Percentiles rank a stretch among this genome's conserved stretches.
Conservation (phyloP, 169 alveolate genomes). For the Plasmodium vinckei region DNA sequence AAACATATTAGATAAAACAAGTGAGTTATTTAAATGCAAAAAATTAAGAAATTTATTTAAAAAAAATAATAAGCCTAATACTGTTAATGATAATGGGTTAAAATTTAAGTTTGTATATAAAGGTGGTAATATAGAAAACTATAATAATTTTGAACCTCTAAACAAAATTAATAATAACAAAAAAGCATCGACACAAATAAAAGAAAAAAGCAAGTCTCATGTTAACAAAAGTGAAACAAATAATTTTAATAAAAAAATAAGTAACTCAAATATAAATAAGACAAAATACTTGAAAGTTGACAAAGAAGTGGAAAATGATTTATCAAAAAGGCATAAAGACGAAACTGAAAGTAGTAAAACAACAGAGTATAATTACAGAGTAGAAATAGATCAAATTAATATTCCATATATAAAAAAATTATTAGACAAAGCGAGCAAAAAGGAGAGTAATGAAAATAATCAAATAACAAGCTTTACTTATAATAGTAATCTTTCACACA, state of each 20-base stretch:
- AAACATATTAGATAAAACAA: conserved; percentile 2
- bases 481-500: background rate
- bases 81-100: too few relatives aligned
- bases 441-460: background rate
- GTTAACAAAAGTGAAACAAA: background rate
- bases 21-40: background rate
- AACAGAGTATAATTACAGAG: background rate
- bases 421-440: background rate
- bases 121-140: too few relatives aligned
- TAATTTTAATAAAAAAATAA: background rate
- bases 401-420: background rate
- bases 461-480: background rate
- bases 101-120: too few relatives aligned
- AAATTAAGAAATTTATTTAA: background rate
- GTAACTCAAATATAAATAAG: background rate
- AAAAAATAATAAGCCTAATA: background rate
- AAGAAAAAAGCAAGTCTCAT: too few relatives aligned
- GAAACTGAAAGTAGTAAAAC: background rate
- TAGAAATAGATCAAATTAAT: background rate
- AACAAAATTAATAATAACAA: too few relatives aligned
- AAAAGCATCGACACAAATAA: too few relatives aligned
- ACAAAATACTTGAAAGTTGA: background rate
- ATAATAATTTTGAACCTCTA: too few relatives aligned
- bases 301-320: background rate
- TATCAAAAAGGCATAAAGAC: background rate